Base-by-base conservation (phyloP, 257 asterid species). In the Jaltomata sinuosa region DNA sequence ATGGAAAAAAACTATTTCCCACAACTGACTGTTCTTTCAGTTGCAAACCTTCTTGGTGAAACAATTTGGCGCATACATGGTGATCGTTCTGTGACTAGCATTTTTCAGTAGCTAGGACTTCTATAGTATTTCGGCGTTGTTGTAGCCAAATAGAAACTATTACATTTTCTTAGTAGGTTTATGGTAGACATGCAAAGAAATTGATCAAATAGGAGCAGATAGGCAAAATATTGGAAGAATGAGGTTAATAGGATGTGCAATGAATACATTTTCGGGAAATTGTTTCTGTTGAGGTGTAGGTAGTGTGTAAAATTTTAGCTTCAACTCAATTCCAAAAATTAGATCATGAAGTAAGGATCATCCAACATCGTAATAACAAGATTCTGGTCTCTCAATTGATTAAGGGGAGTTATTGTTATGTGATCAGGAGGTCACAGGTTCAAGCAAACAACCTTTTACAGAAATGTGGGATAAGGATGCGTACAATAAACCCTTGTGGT, bases 41-140 rank as follows among this genome's bases (percentile, higher is more conserved):
- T 94, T 22, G 98, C 99, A 84, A 96, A 93, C 80, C 93, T 96
- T 62, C 84, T 96, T 90, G 99, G 97, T 32, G 99, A 96, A 86
- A 96, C 99, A 59, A 94, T 96, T 53, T 94, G 98, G 98, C 94
- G 98, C 31, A 93, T 96, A 47, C 98, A 96, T 10, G 99, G 92
- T 67, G 99, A 96, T 88, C 91, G 91, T 87, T 92, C 99, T 2
- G 98, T 96, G 85, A 96, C 98, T 84, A 96, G 98, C 95, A 95
- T 95, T 83, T 93, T 93, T 87, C 95, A 82, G 88, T 95, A 90
- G 92, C 45, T 14, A 77, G 62, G 19, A 77, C 25, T 32, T 67
- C n/a, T 45, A 45, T 45, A 40, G 34, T 72, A 11, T 38, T 71
- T 71, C 47, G 16, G 42, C 53, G 1, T 22, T 38, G 12, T 40